These are phyloP conservation scores for Blastobotrys petasosporus DNA, from an alignment of 1,139 yeast genomes.

Conservation along the genomic window DNA sequence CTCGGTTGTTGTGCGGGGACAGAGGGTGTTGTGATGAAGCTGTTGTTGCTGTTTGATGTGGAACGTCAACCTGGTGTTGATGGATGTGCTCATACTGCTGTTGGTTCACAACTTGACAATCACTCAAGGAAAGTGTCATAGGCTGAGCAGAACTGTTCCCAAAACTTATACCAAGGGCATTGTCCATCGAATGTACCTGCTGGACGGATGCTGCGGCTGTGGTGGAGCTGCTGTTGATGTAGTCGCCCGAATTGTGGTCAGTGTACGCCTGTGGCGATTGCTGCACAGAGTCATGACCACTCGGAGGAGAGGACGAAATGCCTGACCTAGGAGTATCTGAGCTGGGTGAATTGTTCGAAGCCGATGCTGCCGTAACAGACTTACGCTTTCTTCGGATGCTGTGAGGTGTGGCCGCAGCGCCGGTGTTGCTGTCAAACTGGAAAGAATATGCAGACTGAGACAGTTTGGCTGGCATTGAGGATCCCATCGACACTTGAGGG, in stretches of 20 bases:
- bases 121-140: not conserved
- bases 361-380: constrained; percentile 1
- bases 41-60: too few relatives aligned
- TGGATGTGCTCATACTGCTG: too few relatives aligned
- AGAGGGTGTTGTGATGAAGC: too few relatives aligned
- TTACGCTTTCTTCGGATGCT: not conserved
- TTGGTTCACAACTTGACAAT: too few relatives aligned
- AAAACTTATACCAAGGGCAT: not conserved
- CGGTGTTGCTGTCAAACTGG: constrained; percentile 10
- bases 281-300: constrained; percentile 4
- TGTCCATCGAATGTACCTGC: not conserved
- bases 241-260: not conserved
- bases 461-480: constrained; percentile 9
- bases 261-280: not conserved
- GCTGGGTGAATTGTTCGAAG: constrained; percentile 1
- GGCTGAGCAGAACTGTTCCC: not conserved
- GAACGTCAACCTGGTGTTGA: too few relatives aligned
- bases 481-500: constrained; percentile 17
- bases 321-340: constrained; percentile 1
- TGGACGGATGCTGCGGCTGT: not conserved
- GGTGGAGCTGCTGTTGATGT: not conserved
- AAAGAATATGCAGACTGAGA: constrained; percentile 13
- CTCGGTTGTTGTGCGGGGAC: not conserved
- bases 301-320: constrained; percentile 7
- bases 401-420: constrained; percentile 1